phyloP scores from a whole-genome alignment of 2,329 filamentous ascomycete genomes.

The Xylariaceae sp. region DNA sequence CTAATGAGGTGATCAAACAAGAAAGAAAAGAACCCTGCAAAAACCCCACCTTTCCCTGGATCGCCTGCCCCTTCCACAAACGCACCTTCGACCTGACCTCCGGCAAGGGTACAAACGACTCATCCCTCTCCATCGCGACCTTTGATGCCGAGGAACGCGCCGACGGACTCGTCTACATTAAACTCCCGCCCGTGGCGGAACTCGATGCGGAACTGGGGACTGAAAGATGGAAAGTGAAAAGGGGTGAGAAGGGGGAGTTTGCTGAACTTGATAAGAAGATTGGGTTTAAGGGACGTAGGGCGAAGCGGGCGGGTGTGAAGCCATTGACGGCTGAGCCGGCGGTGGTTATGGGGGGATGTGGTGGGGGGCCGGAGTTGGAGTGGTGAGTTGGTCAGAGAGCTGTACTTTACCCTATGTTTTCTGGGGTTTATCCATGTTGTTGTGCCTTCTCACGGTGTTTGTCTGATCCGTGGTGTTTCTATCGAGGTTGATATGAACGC shows the following conservation, averaged over 20 bases:
- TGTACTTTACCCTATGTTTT: background rate
- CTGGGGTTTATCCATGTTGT: background rate
- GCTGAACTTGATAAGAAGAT: slow-evolving; percentile 45
- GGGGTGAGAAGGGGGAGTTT: slow-evolving; percentile 67
- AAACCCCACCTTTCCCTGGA: slow-evolving; percentile 54
- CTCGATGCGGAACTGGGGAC: slow-evolving; percentile 76
- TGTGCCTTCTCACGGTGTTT: no score
- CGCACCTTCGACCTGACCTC: slow-evolving; percentile 74
- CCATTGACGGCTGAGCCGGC: slow-evolving; percentile 21
- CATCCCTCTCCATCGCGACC: slow-evolving; percentile 70
- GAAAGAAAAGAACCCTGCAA: slow-evolving; percentile 12
- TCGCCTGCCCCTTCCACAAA: slow-evolving; percentile 85
- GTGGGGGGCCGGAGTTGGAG: slow-evolving; percentile 40
- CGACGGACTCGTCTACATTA: slow-evolving; percentile 74
- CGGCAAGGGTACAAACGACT: slow-evolving; percentile 71
- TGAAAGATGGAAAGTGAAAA: slow-evolving; percentile 69
- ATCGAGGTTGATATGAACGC: no score
- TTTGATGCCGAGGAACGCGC: slow-evolving; percentile 68
- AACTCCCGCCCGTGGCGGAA: slow-evolving; percentile 74
- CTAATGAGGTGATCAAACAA: no score
- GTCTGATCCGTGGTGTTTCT: no score
- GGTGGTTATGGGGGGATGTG: slow-evolving; percentile 35
- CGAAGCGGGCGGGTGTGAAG: slow-evolving; percentile 39
- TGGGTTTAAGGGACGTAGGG: slow-evolving; percentile 40
- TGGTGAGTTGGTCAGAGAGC: slow-evolving; percentile 14